Base-by-base conservation (phyloP, 73 alveolate species). In the Paramecium octaurelia region DNA sequence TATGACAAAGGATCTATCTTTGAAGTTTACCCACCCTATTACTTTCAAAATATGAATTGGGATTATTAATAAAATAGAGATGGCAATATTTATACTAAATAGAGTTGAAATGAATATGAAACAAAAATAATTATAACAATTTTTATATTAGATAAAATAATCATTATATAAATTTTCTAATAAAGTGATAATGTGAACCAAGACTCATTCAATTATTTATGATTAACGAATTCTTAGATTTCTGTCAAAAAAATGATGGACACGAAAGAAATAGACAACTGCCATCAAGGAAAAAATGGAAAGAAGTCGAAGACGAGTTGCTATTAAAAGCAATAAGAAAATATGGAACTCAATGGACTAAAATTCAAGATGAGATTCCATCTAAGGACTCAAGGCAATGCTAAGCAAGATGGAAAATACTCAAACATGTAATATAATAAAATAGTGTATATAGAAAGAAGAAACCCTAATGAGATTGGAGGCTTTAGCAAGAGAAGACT, bases 281-380 rank as follows among this genome's bases (percentile, higher is more conserved):
- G 27, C 42, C 84, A 31, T 0, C 84, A 31, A 27, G 84, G 14
- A 64, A 64, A 24, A 64, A 64, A 64, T 64, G 84, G 84, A 64
- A 64, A 3, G 84, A 64, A 31, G 84, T 64, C 8, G 84, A 64
- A 64, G 84, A 64, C 12, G 84, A 64, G 27, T 64, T 64, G 10
- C 9, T 64, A 27, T 12, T 64, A 31, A 64, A 34, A 64, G 84
- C 84, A 64, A 34, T 64, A 27, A 64, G 46, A 34, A 64, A 64
- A 64, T 34, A 64, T 64, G 84, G 84, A 64, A 64, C 50, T 14
- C 27, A 64, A 64, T 64, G 84, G 84, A 64, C 48, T 64, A 64
- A 64, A 20, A 64, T 64, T 8, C 12, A 64, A 64, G 84, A 64
- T 64, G 84, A 64, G 11, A 34, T 64, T 12, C 84, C 84, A 27